These are phyloP conservation scores for Leishmania braziliensis DNA, from an alignment of 208 protist species.

Conservation along the genomic window DNA sequence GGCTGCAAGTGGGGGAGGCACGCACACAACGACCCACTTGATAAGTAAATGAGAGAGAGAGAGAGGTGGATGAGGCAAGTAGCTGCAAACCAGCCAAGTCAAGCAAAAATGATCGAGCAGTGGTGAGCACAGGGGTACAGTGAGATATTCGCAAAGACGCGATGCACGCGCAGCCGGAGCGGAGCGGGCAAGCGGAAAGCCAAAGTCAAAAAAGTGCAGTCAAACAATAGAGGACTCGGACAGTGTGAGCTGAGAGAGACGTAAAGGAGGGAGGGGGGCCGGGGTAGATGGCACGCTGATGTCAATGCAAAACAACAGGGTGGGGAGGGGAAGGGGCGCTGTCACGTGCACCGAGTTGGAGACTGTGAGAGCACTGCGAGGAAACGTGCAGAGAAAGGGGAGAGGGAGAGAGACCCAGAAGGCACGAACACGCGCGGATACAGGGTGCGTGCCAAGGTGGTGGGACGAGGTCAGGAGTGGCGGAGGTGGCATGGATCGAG, in stretches of 20 bases:
- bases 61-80: background rate
- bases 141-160: background rate
- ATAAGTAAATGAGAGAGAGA: too few relatives aligned
- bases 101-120: background rate
- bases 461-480: background rate
- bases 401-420: background rate
- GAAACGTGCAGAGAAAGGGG: background rate
- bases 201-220: background rate
- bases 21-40: background rate
- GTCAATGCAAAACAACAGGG: background rate
- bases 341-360: background rate
- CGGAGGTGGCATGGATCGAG: background rate
- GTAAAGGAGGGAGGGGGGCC: background rate
- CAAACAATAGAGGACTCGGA: background rate
- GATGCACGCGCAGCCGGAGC: background rate
- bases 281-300: background rate
- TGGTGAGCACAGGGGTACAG: background rate
- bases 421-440: background rate
- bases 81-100: background rate
- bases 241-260: background rate
- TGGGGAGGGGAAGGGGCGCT: background rate
- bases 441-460: background rate
- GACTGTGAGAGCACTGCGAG: background rate
- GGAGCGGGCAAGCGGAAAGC: background rate
- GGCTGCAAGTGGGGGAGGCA: background rate